Evolutionary conservation across 495 filamentous ascomycete species (phyloP).

Genomic region (Talaromyces trachyspermus): DNA sequence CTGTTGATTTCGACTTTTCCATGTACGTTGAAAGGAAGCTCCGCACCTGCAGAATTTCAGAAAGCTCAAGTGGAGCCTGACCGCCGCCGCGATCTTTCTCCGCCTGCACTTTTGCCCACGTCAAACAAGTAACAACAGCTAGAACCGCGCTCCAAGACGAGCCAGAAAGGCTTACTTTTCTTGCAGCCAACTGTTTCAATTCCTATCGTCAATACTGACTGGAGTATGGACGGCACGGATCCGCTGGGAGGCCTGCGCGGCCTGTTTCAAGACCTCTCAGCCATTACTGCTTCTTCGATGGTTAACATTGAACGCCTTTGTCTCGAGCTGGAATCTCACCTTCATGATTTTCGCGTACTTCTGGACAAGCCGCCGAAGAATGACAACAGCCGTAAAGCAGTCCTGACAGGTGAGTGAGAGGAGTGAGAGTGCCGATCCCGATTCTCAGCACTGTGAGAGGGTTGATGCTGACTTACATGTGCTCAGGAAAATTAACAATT

Average conservation of each 20-base stretch:
- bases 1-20: too few relatives aligned
- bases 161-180: neutral
- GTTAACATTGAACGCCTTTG: slow-evolving; percentile 56
- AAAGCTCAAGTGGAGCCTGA: neutral
- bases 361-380: slow-evolving; percentile 68
- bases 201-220: neutral
- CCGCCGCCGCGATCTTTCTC: neutral
- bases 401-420: slow-evolving; percentile 44
- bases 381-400: slow-evolving; percentile 53
- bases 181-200: neutral
- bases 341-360: slow-evolving; percentile 67
- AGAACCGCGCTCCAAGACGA: neutral
- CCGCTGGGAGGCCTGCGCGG: slow-evolving; percentile 62
- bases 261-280: slow-evolving; percentile 70
- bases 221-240: slow-evolving; percentile 55
- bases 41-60: neutral
- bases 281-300: slow-evolving; percentile 53
- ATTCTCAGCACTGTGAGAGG: neutral
- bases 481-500: slow-evolving; percentile 61
- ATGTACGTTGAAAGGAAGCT: neutral
- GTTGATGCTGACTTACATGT: slow-evolving; percentile 26
- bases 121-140: neutral
- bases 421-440: neutral
- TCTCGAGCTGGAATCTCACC: slow-evolving; percentile 58
- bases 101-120: neutral